Percentiles rank a stretch among this genome's conserved stretches.
These are phyloP conservation scores for Seminavis robusta DNA, from an alignment of 108 stramenopile species.

Conservation along the genomic window DNA sequence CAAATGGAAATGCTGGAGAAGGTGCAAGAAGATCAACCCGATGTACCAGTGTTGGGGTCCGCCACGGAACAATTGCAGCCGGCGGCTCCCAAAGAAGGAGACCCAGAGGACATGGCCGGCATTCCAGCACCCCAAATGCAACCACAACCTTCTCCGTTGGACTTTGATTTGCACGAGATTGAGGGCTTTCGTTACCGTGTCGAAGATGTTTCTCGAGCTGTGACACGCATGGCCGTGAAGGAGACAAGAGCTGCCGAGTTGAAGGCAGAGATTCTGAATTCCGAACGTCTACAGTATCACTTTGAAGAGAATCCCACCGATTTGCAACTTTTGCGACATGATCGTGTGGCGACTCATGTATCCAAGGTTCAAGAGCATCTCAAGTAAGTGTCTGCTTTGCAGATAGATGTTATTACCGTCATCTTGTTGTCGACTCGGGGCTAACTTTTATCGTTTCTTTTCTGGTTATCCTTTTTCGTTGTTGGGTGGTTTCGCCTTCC, in stretches of 20 bases:
- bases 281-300: slow-evolving; percentile 86
- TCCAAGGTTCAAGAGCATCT: slow-evolving; percentile 84
- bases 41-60: slow-evolving; percentile 34
- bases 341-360: slow-evolving; percentile 71
- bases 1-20: slow-evolving; percentile 49
- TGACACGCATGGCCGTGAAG: slow-evolving; percentile 79
- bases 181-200: slow-evolving; percentile 98
- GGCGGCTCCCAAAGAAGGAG: slow-evolving; percentile 22
- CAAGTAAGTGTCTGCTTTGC: slow-evolving; percentile 14
- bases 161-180: slow-evolving; percentile 92
- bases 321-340: slow-evolving; percentile 81
- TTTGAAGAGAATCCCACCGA: slow-evolving; percentile 95
- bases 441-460: neutral
- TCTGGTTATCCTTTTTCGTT: neutral
- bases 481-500: neutral
- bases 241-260: slow-evolving; percentile 95
- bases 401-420: neutral
- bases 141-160: slow-evolving; percentile 90
- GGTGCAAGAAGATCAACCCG: slow-evolving; percentile 85
- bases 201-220: slow-evolving; percentile 89
- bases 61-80: slow-evolving; percentile 45
- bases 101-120: slow-evolving; percentile 3
- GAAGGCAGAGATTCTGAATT: slow-evolving; percentile 92
- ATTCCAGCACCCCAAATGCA: slow-evolving; percentile 18
- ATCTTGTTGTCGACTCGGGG: neutral